Evolutionary conservation across 2,329 filamentous ascomycete genomes (phyloP).

Genomic region (Neopestalotiopsis rosae): DNA sequence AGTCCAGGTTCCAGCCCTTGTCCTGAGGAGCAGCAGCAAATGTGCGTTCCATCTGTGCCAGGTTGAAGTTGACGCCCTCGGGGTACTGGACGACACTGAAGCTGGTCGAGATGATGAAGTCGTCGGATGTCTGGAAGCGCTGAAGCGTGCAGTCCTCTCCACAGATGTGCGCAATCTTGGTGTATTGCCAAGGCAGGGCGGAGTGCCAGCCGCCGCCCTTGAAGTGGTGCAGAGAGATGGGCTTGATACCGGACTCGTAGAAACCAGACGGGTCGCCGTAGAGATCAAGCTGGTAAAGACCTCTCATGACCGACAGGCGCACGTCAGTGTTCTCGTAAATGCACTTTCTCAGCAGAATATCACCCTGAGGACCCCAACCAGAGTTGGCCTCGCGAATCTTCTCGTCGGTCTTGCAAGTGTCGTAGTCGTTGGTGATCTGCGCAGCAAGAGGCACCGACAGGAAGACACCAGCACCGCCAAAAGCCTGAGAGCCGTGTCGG

Average conservation of each 20-base stretch:
- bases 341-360: constrained; percentile 67
- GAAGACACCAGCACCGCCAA: constrained; percentile 69
- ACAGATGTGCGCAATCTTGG: constrained; percentile 62
- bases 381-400: constrained; percentile 61
- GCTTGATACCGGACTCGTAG: constrained; percentile 66
- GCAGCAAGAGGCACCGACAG: constrained; percentile 57
- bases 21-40: constrained; percentile 54
- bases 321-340: constrained; percentile 67
- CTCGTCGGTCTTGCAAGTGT: constrained; percentile 51
- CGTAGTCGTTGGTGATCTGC: constrained; percentile 50
- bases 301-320: constrained; percentile 60
- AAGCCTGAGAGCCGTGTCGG: constrained; percentile 67
- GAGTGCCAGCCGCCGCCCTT: constrained; percentile 64
- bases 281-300: constrained; percentile 67
- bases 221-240: constrained; percentile 69
- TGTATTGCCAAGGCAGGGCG: constrained; percentile 59
- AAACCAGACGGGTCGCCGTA: constrained; percentile 66
- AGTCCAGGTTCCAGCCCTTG: constrained; percentile 57
- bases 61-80: constrained; percentile 53
- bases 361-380: constrained; percentile 65
- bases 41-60: constrained; percentile 57
- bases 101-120: constrained; percentile 63
- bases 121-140: constrained; percentile 59
- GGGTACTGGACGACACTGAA: constrained; percentile 66
- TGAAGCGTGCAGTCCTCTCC: constrained; percentile 65